phyloP scores from a whole-genome alignment of 2,329 filamentous ascomycete species.

The Colletotrichum navitas region DNA sequence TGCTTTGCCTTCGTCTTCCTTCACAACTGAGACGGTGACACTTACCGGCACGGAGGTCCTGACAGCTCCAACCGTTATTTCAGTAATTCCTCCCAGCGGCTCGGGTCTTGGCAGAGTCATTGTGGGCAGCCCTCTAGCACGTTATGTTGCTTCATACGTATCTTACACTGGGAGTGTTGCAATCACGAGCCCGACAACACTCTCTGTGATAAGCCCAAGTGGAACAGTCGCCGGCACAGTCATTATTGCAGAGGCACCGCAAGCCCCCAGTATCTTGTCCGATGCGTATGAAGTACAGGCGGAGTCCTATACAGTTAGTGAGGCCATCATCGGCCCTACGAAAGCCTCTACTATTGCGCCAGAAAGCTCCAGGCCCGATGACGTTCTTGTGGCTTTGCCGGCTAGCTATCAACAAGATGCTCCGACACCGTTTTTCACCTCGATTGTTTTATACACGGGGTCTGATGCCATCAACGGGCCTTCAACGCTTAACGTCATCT shows the following conservation, averaged over 20 bases:
- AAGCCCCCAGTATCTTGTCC: too few relatives aligned
- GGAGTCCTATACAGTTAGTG: constrained; percentile 1
- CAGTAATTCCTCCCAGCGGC: constrained; percentile 30
- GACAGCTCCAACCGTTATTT: constrained; percentile 4
- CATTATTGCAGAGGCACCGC: constrained; percentile 13
- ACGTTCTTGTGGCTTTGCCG: constrained; percentile 16
- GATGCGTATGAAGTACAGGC: not conserved
- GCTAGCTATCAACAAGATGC: not conserved
- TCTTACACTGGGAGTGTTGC: constrained; percentile 2
- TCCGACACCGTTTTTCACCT: constrained; percentile 2
- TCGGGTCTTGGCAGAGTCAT: constrained; percentile 33
- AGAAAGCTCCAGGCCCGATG: constrained; percentile 12
- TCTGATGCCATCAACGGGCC: constrained; percentile 10
- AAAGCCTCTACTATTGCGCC: constrained; percentile 21
- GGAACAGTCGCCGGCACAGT: constrained; percentile 24
- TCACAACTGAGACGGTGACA: constrained; percentile 9
- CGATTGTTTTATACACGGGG: constrained; percentile 24
- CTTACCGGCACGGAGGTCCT: not conserved
- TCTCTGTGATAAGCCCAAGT: constrained; percentile 28
- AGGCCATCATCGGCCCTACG: not conserved
- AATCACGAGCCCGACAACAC: constrained; percentile 6
- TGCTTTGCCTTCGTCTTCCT: constrained; percentile 16
- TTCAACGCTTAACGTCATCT: constrained; percentile 32
- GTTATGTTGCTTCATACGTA: constrained; percentile 16
- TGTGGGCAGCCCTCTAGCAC: constrained; percentile 17